Evolutionary conservation across 2,329 filamentous ascomycete species (phyloP), one percentile per base, ranked within the genome.

Genomic region (Mariannaea elegans): DNA sequence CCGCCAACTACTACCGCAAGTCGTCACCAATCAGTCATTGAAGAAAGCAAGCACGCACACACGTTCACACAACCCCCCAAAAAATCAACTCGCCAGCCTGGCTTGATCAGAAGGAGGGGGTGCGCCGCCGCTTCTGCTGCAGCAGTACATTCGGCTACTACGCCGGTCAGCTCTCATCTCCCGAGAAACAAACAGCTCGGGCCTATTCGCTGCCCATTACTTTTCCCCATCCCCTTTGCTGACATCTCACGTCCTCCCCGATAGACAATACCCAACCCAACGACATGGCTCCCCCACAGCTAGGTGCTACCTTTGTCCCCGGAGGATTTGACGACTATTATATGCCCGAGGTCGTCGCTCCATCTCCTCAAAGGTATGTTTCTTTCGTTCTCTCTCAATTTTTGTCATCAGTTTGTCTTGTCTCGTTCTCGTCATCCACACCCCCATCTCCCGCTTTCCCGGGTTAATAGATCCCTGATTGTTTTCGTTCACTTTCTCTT

Each of bases 301-400:
- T 86, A 64, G 82, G 82, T 70, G 84, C 84, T 63, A 87, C 84
- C 45, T 87, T 87, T 72, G 82, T 85, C 56, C 84, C 84, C 31
- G 82, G 84, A 61, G 84, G 83, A 54, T 78, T 80, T 56, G 84
- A 87, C 72, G 84, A 87, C 73, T 87, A 84, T 70, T 86, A 83
- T 71, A 84, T 87, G 82, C 84, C 84, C 61, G 83, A 87, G 71
- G 84, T 87, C 63, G 74, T 85, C 63, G 84, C 84, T 58, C 84
- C 84, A 59, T 75, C 82, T 47, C 84, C 84, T 65, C 84, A 87
- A 76, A 81, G 84, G 84, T 87, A 72, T 70, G 82, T 61, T 76
- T 46, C 42, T 56, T 61, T 63, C 56, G 55, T 21, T 56, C 32
- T 59, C 54, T 58, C 36, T 47, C 29, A 24, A 19, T 56, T 44